A percentile compares a stretch with the other conserved stretches of the same genome.
Evolutionary conservation across 2,329 filamentous ascomycete species (phyloP).

Genomic region (Scedosporium aurantiacum): DNA sequence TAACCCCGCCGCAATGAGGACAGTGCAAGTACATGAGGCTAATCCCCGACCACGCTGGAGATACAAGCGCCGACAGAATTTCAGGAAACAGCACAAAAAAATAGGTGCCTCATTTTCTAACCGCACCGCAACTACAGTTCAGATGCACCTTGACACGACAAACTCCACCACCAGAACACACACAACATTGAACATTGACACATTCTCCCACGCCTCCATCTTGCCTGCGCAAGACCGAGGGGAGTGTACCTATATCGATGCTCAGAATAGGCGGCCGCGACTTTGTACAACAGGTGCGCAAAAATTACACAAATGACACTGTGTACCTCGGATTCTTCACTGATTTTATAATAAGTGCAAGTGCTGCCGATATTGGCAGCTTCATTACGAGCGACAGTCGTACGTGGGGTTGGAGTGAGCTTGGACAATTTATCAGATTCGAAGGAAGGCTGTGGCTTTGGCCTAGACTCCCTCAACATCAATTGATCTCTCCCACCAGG

Average conservation of each 20-base stretch:
- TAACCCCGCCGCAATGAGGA: neutral
- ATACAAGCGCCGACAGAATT: neutral
- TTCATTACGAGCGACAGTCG: neutral
- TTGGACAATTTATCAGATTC: neutral
- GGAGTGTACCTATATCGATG: neutral
- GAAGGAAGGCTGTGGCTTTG: neutral
- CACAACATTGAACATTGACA: neutral
- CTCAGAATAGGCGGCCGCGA: neutral
- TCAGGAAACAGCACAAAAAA: neutral
- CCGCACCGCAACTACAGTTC: neutral
- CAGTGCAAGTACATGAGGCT: neutral
- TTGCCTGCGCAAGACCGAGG: neutral
- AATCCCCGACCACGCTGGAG: neutral
- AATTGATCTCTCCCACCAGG: neutral
- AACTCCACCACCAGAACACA: neutral
- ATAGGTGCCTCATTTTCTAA: neutral
- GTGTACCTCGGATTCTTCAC: neutral
- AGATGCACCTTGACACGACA: neutral
- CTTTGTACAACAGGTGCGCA: neutral
- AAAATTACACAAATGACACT: neutral
- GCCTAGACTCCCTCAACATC: neutral
- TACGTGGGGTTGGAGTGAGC: neutral
- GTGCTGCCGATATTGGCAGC: no score
- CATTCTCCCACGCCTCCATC: neutral
- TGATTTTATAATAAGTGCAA: neutral